These are phyloP conservation scores for Arctium lappa DNA, from an alignment of 129 eudicot species.

Conservation along the genomic window DNA sequence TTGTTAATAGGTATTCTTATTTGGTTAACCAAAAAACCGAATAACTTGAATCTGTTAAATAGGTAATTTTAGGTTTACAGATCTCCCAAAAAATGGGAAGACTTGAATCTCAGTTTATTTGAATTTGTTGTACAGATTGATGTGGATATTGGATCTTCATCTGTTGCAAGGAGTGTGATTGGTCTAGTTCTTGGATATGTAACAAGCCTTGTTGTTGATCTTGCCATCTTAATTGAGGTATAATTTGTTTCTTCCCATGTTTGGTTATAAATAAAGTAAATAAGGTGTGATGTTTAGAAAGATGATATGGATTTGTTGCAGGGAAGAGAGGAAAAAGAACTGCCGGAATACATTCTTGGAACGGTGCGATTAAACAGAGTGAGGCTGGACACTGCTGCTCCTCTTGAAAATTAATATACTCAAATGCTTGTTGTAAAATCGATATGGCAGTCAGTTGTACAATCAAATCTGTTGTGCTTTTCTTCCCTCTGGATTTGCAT, in stretches of 20 bases:
- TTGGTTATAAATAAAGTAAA: too few relatives aligned
- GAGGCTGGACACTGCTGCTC: slow-evolving; percentile 65
- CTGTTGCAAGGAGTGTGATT: slow-evolving; percentile 90
- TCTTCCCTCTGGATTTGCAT: too few relatives aligned
- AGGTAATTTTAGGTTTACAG: too few relatives aligned
- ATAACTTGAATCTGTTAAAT: too few relatives aligned
- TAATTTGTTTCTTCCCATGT: too few relatives aligned
- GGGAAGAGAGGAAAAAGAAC: slow-evolving; percentile 80
- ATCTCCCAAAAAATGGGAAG: too few relatives aligned
- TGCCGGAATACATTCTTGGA: slow-evolving; percentile 95
- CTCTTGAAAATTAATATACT: slow-evolving; percentile 42
- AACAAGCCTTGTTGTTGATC: slow-evolving; percentile 95
- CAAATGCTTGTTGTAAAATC: too few relatives aligned
- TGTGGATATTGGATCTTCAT: slow-evolving; percentile 97
- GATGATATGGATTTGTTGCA: slow-evolving; percentile 23
- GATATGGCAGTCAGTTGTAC: background rate
- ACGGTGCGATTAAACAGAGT: slow-evolving; percentile 67
- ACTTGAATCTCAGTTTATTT: background rate
- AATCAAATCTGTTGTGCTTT: too few relatives aligned
- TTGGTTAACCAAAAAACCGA: too few relatives aligned
- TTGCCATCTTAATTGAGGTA: slow-evolving; percentile 92
- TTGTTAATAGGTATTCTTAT: background rate
- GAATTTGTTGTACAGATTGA: slow-evolving; percentile 64
- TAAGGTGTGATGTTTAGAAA: background rate
- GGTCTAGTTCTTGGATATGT: slow-evolving; percentile 98